These are phyloP conservation scores for Thinopyrum elongatum DNA, from an alignment of 176 grass and related monocot genomes.

Conservation along the genomic window DNA sequence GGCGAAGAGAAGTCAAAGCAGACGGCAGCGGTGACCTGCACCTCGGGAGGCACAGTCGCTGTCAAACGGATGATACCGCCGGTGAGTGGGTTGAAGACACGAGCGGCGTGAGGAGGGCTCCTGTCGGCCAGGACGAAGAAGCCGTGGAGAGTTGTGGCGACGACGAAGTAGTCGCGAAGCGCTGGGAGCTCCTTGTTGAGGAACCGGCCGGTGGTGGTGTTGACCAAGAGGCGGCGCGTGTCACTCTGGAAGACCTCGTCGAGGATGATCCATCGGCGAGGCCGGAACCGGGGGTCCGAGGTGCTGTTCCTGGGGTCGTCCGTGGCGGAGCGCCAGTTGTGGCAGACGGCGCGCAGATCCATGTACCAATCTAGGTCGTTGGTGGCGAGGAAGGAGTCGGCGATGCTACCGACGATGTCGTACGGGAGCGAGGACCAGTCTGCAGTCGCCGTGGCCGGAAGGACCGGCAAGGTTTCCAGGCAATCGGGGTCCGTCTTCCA, in stretches of 20 bases:
- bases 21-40: not conserved
- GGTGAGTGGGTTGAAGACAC: not conserved
- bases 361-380: not conserved
- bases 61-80: not conserved
- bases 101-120: not conserved
- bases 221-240: not conserved
- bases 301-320: not conserved
- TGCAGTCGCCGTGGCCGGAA: not conserved
- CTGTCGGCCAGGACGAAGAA: not conserved
- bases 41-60: not conserved
- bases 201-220: not conserved
- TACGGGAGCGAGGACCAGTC: not conserved
- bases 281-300: not conserved
- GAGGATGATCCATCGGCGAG: not conserved
- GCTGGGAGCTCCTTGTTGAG: not conserved
- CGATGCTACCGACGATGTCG: not conserved
- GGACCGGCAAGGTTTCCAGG: not conserved
- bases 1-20: not conserved
- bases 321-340: not conserved
- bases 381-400: not conserved
- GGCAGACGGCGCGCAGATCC: not conserved
- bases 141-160: not conserved
- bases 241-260: not conserved
- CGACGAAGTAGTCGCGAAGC: not conserved
- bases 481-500: not conserved